Evolutionary conservation across 768 basidiomycete species (phyloP), one percentile per base, ranked within the genome.

Genomic region (button mushroom (Agaricus bisporus)): DNA sequence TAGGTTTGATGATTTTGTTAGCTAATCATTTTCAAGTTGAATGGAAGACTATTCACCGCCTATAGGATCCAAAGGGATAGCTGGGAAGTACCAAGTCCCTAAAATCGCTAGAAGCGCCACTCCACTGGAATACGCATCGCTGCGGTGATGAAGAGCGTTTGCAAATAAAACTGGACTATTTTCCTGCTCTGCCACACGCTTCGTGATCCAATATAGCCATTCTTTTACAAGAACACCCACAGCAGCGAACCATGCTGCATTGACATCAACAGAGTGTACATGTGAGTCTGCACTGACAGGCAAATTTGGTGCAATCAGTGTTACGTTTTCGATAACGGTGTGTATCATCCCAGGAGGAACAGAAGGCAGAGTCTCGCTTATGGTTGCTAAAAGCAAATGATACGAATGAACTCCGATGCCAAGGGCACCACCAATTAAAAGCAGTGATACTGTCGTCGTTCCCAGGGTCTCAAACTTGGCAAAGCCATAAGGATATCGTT

Each of bases 81-180:
- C 74, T 14, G 94, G 93, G 67, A 89, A 88, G 59, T 83, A 75
- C 74, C 90, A 90, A 9, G 86, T 91, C 11, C 95, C 93, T 7
- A 98, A 70, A 63, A 99, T 99, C 14, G 95, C 95, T 43, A 88
- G 79, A 51, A 98, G 80, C 10, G 95, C 93, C 50, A 99, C 92
- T 46, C 87, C 60, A 61, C 93, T 95, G 3, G 93, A 94, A 63
- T 94, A 92, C 5, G 92, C 93, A 66, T 99, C 97, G 58, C 91
- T 94, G n/a, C 97, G 81, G 70, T 99, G 97, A 67, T 98, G 95
- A 52, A 94, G 79, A 5, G 95, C 97, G 66, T 98, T 99, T n/a
- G 97, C 97, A 17, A 86, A 73, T 49, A 99, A 70, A 0, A 99
- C 97, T 4, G 91, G 90, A 62, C 88, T 91, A 61, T 85, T 84